Conservation (phyloP, 352 stramenopile species). For the Blastocystis sp. region DNA sequence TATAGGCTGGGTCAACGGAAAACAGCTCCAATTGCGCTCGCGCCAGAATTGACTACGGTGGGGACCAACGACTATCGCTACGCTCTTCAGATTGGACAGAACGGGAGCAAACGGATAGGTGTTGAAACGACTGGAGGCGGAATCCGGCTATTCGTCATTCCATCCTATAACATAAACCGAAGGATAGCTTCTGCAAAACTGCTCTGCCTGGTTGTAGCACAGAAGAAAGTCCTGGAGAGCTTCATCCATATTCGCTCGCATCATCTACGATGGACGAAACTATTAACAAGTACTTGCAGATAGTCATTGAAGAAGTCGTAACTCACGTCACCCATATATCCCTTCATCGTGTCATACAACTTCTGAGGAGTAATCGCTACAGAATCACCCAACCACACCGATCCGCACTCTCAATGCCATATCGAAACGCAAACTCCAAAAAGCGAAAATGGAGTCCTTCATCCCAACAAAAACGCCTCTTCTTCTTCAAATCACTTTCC, state of each 20-base stretch:
- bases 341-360: not conserved
- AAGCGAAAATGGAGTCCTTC: conserved; percentile 36
- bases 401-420: conserved; percentile 10
- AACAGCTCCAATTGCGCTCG: too few relatives aligned
- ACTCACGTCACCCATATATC: not conserved
- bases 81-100: not conserved
- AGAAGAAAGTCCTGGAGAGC: conserved; percentile 14
- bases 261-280: not conserved
- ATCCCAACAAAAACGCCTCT: conserved; percentile 51
- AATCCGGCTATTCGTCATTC: not conserved
- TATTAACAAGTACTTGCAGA: not conserved
- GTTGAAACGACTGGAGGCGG: not conserved
- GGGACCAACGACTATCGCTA: not conserved
- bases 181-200: not conserved
- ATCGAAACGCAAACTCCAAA: conserved; percentile 46
- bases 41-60: not conserved
- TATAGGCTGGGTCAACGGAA: too few relatives aligned
- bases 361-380: conserved; percentile 43
- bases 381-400: not conserved
- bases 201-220: not conserved
- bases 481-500: not conserved
- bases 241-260: conserved; percentile 3
- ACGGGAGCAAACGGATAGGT: conserved; percentile 25
- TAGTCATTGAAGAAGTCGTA: conserved; percentile 33
- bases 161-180: not conserved